These are phyloP conservation scores for Xanthoceras sorbifolium DNA, from an alignment of 345 rosid genomes.

Conservation along the genomic window DNA sequence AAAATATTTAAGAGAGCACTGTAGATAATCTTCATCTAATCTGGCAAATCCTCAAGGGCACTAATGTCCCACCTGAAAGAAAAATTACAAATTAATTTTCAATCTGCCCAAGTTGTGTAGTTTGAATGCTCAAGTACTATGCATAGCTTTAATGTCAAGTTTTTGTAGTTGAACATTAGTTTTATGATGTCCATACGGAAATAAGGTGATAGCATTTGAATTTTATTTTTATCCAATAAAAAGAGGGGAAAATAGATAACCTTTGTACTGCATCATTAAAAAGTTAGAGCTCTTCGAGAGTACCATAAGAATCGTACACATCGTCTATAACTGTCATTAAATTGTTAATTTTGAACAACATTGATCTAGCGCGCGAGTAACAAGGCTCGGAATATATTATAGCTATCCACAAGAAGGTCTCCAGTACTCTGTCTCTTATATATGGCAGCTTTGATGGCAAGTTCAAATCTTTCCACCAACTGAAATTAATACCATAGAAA, in stretches of 20 bases:
- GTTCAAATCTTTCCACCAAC: not conserved
- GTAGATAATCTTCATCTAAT: conserved; percentile 6
- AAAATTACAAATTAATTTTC: not conserved
- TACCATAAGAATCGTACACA: not conserved
- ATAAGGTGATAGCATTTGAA: no score
- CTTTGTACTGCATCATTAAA: not conserved
- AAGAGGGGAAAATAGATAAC: not conserved
- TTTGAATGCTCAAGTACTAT: no score
- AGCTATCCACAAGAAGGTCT: not conserved
- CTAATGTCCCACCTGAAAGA: conserved; percentile 10
- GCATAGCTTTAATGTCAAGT: no score
- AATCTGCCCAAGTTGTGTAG: no score
- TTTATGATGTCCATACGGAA: no score
- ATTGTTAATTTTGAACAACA: not conserved
- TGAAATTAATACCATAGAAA: not conserved
- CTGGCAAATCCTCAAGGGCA: conserved; percentile 7
- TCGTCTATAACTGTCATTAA: not conserved
- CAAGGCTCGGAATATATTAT: not conserved
- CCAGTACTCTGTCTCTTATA: not conserved
- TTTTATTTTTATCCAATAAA: not conserved
- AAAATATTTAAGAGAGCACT: not conserved
- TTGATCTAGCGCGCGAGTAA: not conserved
- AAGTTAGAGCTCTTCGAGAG: not conserved
- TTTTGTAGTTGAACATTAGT: no score
- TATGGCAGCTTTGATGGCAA: not conserved